Evolutionary conservation across 805 yeast genomes (phyloP).

Genomic region (Metschnikowia shivogae): DNA sequence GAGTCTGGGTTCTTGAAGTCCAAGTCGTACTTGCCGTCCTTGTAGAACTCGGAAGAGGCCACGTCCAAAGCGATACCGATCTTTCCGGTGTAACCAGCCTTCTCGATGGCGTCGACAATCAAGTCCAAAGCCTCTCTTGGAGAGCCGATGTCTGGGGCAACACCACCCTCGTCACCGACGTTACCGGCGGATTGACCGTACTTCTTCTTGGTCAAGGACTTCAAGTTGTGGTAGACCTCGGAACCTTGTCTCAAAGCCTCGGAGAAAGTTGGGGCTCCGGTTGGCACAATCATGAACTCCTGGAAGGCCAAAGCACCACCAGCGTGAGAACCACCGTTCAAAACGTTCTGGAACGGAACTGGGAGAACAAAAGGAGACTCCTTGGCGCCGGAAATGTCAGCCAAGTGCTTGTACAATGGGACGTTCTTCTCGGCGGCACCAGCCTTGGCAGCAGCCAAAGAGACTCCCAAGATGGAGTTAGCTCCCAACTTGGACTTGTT

Average conservation of each 20-base stretch:
- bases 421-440: constrained; percentile 95
- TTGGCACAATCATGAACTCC: constrained; percentile 99
- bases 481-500: constrained; percentile 98
- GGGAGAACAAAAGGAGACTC: constrained; percentile 88
- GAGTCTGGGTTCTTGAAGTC: constrained; percentile 98
- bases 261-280: constrained; percentile 82
- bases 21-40: constrained; percentile 94
- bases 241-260: constrained; percentile 97
- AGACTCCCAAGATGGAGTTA: constrained; percentile 97
- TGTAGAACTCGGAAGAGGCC: constrained; percentile 97
- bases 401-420: constrained; percentile 90
- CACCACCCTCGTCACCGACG: constrained; percentile 99
- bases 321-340: constrained; percentile 99
- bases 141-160: constrained; percentile 94
- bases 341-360: constrained; percentile 98
- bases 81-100: constrained; percentile 94
- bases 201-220: constrained; percentile 85
- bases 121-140: constrained; percentile 97
- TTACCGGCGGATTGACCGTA: constrained; percentile 99
- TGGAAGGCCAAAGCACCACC: constrained; percentile 99
- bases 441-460: constrained; percentile 95
- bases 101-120: constrained; percentile 81
- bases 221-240: constrained; percentile 96
- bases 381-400: constrained; percentile 70
- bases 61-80: constrained; percentile 91